Conservation (phyloP, 140 eudicot species). For the Stevia rebaudiana region DNA sequence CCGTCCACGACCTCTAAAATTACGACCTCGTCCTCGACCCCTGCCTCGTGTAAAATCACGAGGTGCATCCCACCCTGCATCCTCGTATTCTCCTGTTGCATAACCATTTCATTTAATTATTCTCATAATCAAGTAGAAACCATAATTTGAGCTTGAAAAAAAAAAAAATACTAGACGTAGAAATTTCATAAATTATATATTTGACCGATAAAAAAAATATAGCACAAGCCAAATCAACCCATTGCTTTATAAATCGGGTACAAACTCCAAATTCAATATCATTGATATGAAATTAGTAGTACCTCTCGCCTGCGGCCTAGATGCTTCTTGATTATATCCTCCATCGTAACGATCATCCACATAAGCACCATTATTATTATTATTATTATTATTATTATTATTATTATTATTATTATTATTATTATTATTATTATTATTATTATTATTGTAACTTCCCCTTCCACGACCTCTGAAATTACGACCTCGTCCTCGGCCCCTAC, state of each 20-base stretch:
- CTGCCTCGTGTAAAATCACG: constrained; percentile 62
- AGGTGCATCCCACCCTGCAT: constrained; percentile 72
- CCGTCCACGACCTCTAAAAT: constrained; percentile 56
- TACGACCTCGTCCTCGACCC: constrained; percentile 79
- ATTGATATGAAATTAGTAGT: neutral
- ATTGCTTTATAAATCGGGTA: too few relatives aligned
- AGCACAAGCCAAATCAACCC: too few relatives aligned
- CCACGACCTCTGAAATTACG: constrained; percentile 57
- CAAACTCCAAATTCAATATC: too few relatives aligned
- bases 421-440: too few relatives aligned
- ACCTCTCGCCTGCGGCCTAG: constrained; percentile 49
- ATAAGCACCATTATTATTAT: too few relatives aligned
- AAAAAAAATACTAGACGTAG: neutral
- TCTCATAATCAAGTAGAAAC: too few relatives aligned
- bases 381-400: too few relatives aligned
- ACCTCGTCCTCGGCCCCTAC: constrained; percentile 63
- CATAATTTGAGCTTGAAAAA: neutral
- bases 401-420: too few relatives aligned
- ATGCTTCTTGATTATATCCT: constrained; percentile 54
- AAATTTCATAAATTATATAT: neutral
- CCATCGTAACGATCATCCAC: constrained; percentile 54
- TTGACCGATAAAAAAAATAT: too few relatives aligned
- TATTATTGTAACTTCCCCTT: constrained; percentile 45
- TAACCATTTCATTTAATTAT: constrained; percentile 45
- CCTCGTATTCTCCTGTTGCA: constrained; percentile 52